These are phyloP conservation scores for Thalassia testudinum DNA, from an alignment of 116 monocot species.

Conservation along the genomic window DNA sequence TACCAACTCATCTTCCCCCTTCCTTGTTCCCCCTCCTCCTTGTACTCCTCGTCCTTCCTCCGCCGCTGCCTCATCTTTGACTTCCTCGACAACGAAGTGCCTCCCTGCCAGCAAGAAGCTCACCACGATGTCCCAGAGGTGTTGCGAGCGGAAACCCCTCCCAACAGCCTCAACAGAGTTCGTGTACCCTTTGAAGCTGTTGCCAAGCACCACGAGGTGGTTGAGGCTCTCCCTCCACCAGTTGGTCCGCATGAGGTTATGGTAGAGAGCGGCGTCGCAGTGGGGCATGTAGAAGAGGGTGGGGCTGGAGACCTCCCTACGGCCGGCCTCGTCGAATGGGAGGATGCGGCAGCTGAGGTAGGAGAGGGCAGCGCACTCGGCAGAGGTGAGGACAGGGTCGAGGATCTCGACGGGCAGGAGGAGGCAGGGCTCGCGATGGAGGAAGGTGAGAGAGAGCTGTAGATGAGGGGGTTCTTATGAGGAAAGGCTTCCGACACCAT, in stretches of 20 bases:
- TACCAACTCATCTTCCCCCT: too few relatives aligned
- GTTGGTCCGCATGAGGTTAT: slow-evolving; percentile 42
- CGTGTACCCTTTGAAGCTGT: slow-evolving; percentile 57
- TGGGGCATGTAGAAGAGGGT: slow-evolving; percentile 93
- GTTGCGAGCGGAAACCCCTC: slow-evolving; percentile 11
- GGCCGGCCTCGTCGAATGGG: slow-evolving; percentile 28
- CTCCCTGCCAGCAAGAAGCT: too few relatives aligned
- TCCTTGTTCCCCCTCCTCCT: too few relatives aligned
- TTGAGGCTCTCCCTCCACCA: slow-evolving; percentile 30
- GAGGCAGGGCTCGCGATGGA: slow-evolving; percentile 20
- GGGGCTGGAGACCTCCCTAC: slow-evolving; percentile 27
- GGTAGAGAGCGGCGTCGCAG: slow-evolving; percentile 66
- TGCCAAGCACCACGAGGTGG: slow-evolving; percentile 50
- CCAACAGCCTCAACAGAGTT: slow-evolving; percentile 13
- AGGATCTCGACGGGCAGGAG: slow-evolving; percentile 30
- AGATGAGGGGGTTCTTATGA: slow-evolving; percentile 38
- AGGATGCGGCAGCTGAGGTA: slow-evolving; percentile 19
- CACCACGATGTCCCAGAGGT: too few relatives aligned
- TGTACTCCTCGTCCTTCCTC: too few relatives aligned
- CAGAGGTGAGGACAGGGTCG: slow-evolving; percentile 64
- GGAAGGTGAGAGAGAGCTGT: slow-evolving; percentile 59
- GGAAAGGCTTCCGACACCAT: slow-evolving; percentile 76
- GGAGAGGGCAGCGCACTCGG: slow-evolving; percentile 39
- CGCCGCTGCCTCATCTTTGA: too few relatives aligned
- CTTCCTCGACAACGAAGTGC: too few relatives aligned